These are phyloP conservation scores for Gypsophila paniculata DNA, from an alignment of 179 eudicot genomes.

Conservation along the genomic window DNA sequence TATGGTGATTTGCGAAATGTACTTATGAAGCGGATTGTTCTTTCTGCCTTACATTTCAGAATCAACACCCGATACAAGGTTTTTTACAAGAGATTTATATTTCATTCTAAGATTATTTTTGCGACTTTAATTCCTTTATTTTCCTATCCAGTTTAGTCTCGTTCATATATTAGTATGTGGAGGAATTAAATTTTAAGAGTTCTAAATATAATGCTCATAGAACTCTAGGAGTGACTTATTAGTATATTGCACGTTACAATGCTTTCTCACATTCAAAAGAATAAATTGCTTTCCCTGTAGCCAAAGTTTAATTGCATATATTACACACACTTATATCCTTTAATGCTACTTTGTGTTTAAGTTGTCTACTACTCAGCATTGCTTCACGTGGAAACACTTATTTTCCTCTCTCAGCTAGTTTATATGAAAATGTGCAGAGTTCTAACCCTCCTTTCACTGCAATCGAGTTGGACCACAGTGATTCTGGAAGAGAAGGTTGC, in stretches of 20 bases:
- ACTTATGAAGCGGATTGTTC: slow-evolving; percentile 96
- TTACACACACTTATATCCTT: background rate
- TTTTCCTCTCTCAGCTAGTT: slow-evolving; percentile 24
- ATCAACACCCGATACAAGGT: slow-evolving; percentile 95
- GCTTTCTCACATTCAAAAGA: background rate
- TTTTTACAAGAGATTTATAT: slow-evolving; percentile 13
- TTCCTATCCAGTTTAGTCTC: background rate
- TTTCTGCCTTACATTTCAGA: slow-evolving; percentile 96
- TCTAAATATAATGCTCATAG: background rate
- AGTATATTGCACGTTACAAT: background rate
- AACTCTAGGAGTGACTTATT: background rate
- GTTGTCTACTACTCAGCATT: slow-evolving; percentile 10
- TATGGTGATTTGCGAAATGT: slow-evolving; percentile 83
- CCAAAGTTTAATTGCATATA: background rate
- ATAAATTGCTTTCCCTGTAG: background rate
- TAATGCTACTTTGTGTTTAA: background rate
- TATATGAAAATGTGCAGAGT: slow-evolving; percentile 52
- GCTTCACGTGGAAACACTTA: background rate
- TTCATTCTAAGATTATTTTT: background rate
- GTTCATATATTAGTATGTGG: background rate
- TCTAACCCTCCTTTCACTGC: slow-evolving; percentile 97
- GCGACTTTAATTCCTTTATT: background rate
- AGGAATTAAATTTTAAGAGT: no score
- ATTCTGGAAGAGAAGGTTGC: slow-evolving; percentile 99
- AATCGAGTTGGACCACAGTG: slow-evolving; percentile 98